Conservation (phyloP, 148 eudicot genomes). For the Diospyros lotus region DNA sequence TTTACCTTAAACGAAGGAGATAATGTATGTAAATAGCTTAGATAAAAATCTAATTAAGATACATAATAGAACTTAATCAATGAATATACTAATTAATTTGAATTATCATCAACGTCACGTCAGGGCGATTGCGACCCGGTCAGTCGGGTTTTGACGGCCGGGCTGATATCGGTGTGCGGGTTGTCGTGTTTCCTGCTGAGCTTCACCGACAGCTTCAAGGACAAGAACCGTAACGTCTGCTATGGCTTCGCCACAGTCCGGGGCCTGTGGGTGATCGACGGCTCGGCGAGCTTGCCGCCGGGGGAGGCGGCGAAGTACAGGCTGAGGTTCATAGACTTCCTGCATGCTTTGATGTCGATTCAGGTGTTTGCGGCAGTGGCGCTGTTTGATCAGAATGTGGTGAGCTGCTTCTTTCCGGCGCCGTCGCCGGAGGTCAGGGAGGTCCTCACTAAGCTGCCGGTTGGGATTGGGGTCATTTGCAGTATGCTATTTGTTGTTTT, state of each 20-base stretch:
- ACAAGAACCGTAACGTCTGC: conserved; percentile 39
- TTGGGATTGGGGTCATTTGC: conserved; percentile 56
- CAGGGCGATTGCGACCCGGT: conserved; percentile 49
- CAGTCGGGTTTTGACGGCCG: conserved; percentile 34
- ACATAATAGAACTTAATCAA: too few species aligned
- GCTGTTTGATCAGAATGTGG: conserved; percentile 58
- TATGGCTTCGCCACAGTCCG: conserved; percentile 58
- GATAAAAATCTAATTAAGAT: too few species aligned
- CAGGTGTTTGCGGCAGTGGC: conserved; percentile 61
- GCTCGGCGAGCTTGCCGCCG: conserved; percentile 37
- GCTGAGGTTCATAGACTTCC: conserved; percentile 47
- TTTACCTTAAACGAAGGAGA: too few species aligned
- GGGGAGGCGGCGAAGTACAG: conserved; percentile 41
- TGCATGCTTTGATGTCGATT: conserved; percentile 64
- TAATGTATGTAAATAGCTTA: too few species aligned
- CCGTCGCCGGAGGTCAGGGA: conserved; percentile 50
- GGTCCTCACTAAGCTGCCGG: conserved; percentile 51
- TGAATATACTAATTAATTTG: too few species aligned
- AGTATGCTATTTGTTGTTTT: conserved; percentile 65
- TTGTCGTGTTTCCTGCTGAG: conserved; percentile 49
- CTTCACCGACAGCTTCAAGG: conserved; percentile 76
- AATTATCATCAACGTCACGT: too few species aligned
- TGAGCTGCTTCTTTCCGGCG: conserved; percentile 54
- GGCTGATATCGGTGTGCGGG: conserved; percentile 47
- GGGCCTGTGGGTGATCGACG: conserved; percentile 78